phyloP scores from a whole-genome alignment of 768 basidiomycete genomes.

The Agrocybe praecox region DNA sequence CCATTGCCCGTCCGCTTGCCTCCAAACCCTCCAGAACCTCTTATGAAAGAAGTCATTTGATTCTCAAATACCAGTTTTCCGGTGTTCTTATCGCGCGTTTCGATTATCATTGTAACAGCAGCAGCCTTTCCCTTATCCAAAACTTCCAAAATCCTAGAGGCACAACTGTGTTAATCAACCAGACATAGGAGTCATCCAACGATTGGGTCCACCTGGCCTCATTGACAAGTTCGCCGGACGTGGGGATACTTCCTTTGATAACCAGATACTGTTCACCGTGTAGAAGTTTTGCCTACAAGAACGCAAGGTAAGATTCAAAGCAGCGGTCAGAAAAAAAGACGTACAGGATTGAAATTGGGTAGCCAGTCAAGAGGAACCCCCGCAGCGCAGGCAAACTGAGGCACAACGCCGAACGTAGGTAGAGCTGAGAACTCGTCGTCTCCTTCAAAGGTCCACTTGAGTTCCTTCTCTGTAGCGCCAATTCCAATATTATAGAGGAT shows the following conservation, averaged over 20 bases:
- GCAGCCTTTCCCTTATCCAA: constrained; percentile 94
- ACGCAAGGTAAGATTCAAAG: background rate
- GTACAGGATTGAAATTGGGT: constrained; percentile 91
- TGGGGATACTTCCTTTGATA: constrained; percentile 87
- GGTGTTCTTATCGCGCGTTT: constrained; percentile 78
- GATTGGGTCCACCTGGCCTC: constrained; percentile 56
- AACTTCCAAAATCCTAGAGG: constrained; percentile 69
- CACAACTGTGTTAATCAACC: background rate
- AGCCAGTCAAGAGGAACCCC: constrained; percentile 76
- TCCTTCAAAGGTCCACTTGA: constrained; percentile 91
- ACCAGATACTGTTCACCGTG: constrained; percentile 97
- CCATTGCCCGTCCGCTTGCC: constrained; percentile 86
- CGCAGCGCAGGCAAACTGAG: constrained; percentile 79
- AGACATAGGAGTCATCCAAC: background rate
- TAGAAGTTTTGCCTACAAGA: constrained; percentile 82
- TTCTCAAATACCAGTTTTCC: constrained; percentile 90
- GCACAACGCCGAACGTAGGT: constrained; percentile 95
- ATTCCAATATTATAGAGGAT: constrained; percentile 95
- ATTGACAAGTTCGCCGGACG: constrained; percentile 77
- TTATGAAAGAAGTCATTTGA: constrained; percentile 88
- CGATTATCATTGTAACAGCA: constrained; percentile 76
- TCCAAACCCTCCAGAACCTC: constrained; percentile 95
- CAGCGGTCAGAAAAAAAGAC: background rate
- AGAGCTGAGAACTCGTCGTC: constrained; percentile 84
- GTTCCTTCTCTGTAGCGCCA: constrained; percentile 90